These are phyloP conservation scores for Fistulifera pelliculosa DNA, from an alignment of 108 stramenopile genomes.

Conservation along the genomic window DNA sequence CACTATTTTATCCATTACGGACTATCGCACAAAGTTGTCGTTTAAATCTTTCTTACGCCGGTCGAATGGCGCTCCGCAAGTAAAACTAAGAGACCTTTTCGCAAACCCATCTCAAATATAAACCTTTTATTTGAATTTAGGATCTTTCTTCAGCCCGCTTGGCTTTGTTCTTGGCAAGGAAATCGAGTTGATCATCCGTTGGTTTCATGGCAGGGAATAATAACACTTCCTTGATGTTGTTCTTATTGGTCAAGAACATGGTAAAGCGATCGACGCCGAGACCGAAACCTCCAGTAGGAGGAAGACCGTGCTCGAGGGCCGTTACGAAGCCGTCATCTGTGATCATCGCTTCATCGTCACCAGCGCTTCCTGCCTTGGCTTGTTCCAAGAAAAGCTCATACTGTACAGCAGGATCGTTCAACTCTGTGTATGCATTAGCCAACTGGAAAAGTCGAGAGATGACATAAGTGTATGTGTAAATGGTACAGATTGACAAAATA, in stretches of 20 bases:
- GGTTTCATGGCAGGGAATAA: slow-evolving; percentile 99
- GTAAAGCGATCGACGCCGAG: slow-evolving; percentile 97
- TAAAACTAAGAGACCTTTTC: too few species aligned
- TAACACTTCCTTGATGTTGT: slow-evolving; percentile 99
- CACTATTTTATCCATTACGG: too few species aligned
- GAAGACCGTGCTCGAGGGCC: slow-evolving; percentile 96
- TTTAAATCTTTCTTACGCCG: too few species aligned
- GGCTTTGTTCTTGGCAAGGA: slow-evolving; percentile 53
- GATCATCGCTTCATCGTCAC: slow-evolving; percentile 99
- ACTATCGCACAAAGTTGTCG: too few species aligned
- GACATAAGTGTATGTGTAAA: slow-evolving; percentile 19
- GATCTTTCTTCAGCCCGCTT: slow-evolving; percentile 23
- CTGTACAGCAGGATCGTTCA: slow-evolving; percentile 97
- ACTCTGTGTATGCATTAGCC: slow-evolving; percentile 99
- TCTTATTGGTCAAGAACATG: slow-evolving; percentile 99
- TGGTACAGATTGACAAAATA: neutral
- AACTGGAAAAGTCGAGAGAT: slow-evolving; percentile 66
- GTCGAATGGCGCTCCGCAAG: too few species aligned
- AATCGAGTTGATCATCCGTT: slow-evolving; percentile 69
- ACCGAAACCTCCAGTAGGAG: slow-evolving; percentile 99
- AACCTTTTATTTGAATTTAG: too few species aligned
- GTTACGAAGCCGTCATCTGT: slow-evolving; percentile 95
- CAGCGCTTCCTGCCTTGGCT: slow-evolving; percentile 86
- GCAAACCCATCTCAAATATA: too few species aligned
- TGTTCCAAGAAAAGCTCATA: slow-evolving; percentile 91